phyloP scores from a whole-genome alignment of 306 rosid genomes.

The Vigna reflexopilosa region DNA sequence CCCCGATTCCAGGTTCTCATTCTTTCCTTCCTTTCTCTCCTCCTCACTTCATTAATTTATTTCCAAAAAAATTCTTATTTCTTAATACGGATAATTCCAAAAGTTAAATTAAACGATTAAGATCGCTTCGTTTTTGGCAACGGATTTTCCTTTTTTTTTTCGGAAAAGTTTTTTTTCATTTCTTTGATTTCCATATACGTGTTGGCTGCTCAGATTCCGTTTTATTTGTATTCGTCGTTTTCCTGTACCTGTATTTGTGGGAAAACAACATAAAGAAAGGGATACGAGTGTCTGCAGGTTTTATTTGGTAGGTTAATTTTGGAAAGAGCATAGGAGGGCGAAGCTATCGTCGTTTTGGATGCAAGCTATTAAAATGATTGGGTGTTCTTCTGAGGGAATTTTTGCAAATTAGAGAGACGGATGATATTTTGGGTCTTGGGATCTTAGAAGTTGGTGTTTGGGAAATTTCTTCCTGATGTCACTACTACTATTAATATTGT shows the following conservation, averaged over 20 bases:
- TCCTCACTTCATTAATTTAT: background rate
- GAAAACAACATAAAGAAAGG: background rate
- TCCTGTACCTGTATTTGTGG: background rate
- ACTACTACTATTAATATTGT: slow-evolving; percentile 21
- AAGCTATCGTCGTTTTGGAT: slow-evolving; percentile 24
- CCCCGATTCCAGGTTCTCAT: slow-evolving; percentile 62
- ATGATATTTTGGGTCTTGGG: background rate
- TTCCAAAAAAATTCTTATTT: background rate
- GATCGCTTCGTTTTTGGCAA: slow-evolving; percentile 33
- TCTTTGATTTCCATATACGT: slow-evolving; percentile 20
- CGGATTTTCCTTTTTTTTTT: slow-evolving; percentile 30
- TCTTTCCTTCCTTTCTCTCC: background rate
- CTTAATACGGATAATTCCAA: background rate
- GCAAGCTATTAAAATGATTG: background rate
- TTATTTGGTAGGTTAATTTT: background rate
- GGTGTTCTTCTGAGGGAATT: background rate
- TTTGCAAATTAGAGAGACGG: background rate
- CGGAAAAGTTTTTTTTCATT: slow-evolving; percentile 2
- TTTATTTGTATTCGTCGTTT: slow-evolving; percentile 22
- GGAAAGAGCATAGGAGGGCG: background rate
- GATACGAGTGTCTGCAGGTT: background rate
- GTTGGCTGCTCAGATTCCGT: slow-evolving; percentile 30
- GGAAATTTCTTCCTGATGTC: slow-evolving; percentile 10
- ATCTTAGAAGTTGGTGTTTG: background rate
- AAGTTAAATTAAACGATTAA: background rate